A percentile compares a stretch with the other conserved stretches of the same genome.
phyloP scores from a whole-genome alignment of 345 rosid species.

The Eucalyptus cloeziana region DNA sequence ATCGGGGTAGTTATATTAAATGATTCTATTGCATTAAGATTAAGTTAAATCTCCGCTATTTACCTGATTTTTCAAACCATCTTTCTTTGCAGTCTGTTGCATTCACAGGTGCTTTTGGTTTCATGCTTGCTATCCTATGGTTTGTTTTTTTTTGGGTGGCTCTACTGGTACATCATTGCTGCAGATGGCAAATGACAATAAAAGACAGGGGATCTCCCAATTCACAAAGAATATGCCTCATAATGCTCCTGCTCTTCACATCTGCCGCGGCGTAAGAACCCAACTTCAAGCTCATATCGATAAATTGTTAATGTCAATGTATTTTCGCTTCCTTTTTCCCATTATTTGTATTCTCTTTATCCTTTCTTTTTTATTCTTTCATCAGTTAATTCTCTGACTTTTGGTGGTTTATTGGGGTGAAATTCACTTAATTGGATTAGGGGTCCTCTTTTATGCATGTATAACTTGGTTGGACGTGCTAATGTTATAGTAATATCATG shows the following conservation, averaged over 20 bases:
- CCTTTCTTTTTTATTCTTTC: neutral
- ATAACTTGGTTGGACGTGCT: neutral
- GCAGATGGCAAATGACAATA: slow-evolving; percentile 51
- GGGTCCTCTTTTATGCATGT: neutral
- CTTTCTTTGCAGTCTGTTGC: slow-evolving; percentile 77
- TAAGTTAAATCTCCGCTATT: neutral
- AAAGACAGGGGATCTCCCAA: slow-evolving; percentile 31
- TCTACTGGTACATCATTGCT: slow-evolving; percentile 49
- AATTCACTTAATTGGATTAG: neutral
- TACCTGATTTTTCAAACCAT: neutral
- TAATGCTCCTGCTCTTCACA: slow-evolving; percentile 73
- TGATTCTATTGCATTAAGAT: neutral
- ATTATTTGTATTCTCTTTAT: neutral
- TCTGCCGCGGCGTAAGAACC: slow-evolving; percentile 76
- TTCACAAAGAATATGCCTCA: slow-evolving; percentile 45
- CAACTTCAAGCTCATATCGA: neutral
- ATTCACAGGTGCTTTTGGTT: slow-evolving; percentile 81
- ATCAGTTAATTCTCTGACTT: neutral
- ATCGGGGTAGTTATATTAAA: neutral
- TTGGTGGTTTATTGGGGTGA: neutral
- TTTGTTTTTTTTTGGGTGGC: slow-evolving; percentile 74
- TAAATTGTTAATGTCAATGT: neutral
- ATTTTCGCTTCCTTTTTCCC: neutral
- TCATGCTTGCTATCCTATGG: slow-evolving; percentile 72
- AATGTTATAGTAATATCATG: neutral